Evolutionary conservation across 108 stramenopile genomes (phyloP).

Genomic region (Nitzschia sp.): DNA sequence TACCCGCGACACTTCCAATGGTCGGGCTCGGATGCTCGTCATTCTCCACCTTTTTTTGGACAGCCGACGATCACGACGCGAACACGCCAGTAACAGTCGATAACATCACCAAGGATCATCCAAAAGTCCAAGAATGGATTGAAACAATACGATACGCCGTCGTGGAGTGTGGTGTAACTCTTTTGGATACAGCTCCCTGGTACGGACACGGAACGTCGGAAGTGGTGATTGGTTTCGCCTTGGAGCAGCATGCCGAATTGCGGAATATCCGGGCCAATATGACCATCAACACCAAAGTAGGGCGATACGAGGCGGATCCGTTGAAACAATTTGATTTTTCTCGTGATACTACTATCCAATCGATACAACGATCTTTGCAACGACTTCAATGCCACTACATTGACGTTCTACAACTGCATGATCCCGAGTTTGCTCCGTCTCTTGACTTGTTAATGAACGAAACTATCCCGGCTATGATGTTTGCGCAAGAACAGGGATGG

Average conservation of each 20-base stretch:
- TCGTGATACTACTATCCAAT: slow-evolving; percentile 58
- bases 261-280: slow-evolving; percentile 40
- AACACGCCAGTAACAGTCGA: slow-evolving; percentile 7
- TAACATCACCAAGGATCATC: slow-evolving; percentile 40
- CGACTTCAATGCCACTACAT: slow-evolving; percentile 79
- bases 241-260: slow-evolving; percentile 31
- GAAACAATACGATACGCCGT: slow-evolving; percentile 73
- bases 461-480: slow-evolving; percentile 76
- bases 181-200: slow-evolving; percentile 91
- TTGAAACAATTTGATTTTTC: slow-evolving; percentile 88
- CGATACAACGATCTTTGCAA: slow-evolving; percentile 69
- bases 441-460: slow-evolving; percentile 68
- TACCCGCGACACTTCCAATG: slow-evolving; percentile 46
- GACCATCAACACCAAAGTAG: slow-evolving; percentile 82
- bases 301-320: slow-evolving; percentile 82
- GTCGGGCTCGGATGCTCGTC: slow-evolving; percentile 83
- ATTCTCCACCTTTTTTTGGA: slow-evolving; percentile 80
- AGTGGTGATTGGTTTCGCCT: slow-evolving; percentile 78
- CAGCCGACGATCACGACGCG: slow-evolving; percentile 25
- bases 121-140: slow-evolving; percentile 76
- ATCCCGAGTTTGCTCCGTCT: slow-evolving; percentile 87
- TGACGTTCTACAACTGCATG: slow-evolving; percentile 90
- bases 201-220: slow-evolving; percentile 88
- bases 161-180: slow-evolving; percentile 61
- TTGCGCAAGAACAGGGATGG: slow-evolving; percentile 66